Evolutionary conservation across 2,329 filamentous ascomycete genomes (phyloP), one percentile per base, ranked within the genome.

Genomic region (Verticillium tricorpus): DNA sequence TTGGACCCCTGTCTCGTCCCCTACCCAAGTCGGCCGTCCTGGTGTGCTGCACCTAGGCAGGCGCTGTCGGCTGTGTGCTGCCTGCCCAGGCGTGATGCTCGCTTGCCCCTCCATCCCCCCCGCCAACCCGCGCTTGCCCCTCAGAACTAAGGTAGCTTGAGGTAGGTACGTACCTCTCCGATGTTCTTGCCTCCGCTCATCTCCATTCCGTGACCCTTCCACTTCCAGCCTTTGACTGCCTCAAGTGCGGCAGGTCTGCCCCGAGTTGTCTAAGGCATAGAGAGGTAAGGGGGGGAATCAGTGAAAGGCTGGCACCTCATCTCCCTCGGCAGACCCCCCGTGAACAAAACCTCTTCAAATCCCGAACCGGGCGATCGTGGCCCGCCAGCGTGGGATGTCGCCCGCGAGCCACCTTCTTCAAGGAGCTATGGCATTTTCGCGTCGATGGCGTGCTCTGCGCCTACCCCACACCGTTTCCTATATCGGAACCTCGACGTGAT

Each of bases 391-490:
- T n/a, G 40, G 40, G 40, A 50, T 50, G 40, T 56, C 54, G 54
- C 54, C 54, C 32, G 25, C 8, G n/a, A 25, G n/a, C 9, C n/a
- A 50, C 40, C 40, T 50, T 50, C 19, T 50, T 50, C 40, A 50
- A 35, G 58, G n/a, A 59, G 58, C 58, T 59, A 59, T 64, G 64
- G 63, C 62, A 64, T 64, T 64, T 63, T 62, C 65, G 66, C 66
- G 67, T 55, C 67, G 68, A 74, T 73, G 68, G 70, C 72, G 72
- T 73, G 71, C 71, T 74, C 64, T 62, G 64, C 45, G 56, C 61
- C 66, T 67, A 68, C 68, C 69, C 71, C 72, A 71, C 67, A 70
- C 65, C 60, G 57, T 62, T 68, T 64, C 70, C 69, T 66, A 67
- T 70, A 65, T 63, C 64, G 66, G 66, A 50, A n/a, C 7, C 40